Evolutionary conservation across 306 rosid genomes (phyloP), one percentile per base, ranked within the genome.

Genomic region (Sphenostylis stenocarpa): DNA sequence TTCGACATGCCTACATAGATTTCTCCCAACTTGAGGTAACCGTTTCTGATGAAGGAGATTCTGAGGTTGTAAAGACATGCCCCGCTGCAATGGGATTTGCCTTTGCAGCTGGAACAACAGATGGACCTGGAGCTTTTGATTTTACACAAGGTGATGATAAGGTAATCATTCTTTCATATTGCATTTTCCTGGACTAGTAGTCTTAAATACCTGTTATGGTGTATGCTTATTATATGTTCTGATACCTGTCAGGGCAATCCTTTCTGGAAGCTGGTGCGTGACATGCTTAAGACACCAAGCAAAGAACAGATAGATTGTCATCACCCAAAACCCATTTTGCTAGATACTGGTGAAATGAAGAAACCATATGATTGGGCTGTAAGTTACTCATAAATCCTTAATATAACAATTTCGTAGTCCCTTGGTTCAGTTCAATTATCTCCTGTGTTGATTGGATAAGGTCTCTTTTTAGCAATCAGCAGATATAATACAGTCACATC

Each of bases 41-140:
- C 4, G 55, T 91, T 81, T 80, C 84, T 44, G 82, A 82, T 64
- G 39, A 81, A 57, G 97, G 89, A 82, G 83, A 71, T 77, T 48
- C 82, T 13, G 71, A 91, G 79, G 85, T 80, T 65, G 91, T 84
- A 52, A 89, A 87, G 80, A 94, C 98, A 63, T 94, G 98, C 75
- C 96, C 98, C 31, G 97, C 98, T 39, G 96, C 98, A 47, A 94
- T 94, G 98, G 98, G 98, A 38, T 88, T 91, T 77, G 91, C 89
- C 74, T 94, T 91, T 90, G 98, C 94, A 7, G 98, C 98, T 17
- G 98, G 98, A 83, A 94, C 96, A 67, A 94, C 97, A 16, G 98
- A 94, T 78, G 98, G 98, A 51, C 98, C 98, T 39, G 97, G 98
- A 71, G 93, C 98, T 57, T 94, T 94, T 82, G 97, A 91, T 85